phyloP scores from a whole-genome alignment of 441 rosid genomes.

The Gossypium davidsonii region DNA sequence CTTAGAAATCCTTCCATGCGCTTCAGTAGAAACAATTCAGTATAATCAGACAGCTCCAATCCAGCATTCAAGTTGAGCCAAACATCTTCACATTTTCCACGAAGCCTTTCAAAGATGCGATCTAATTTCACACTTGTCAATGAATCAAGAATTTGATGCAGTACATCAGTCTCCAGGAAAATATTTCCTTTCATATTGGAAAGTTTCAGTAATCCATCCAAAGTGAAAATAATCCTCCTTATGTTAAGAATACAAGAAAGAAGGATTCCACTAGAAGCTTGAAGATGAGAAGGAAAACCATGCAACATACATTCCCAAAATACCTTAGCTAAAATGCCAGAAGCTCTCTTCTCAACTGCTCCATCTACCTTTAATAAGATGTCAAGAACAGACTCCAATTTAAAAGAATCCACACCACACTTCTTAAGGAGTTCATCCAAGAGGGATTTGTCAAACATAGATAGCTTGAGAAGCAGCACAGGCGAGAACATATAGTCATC shows the following conservation, averaged over 20 bases:
- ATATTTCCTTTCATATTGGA: conserved; percentile 34
- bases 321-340: conserved; percentile 57
- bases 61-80: conserved; percentile 46
- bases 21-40: conserved; percentile 69
- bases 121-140: conserved; percentile 74
- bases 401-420: conserved; percentile 46
- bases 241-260: conserved; percentile 76
- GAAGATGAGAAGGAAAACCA: conserved; percentile 81
- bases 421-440: conserved; percentile 68
- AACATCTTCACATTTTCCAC: conserved; percentile 70
- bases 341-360: conserved; percentile 59
- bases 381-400: conserved; percentile 58
- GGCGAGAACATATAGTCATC: conserved; percentile 38
- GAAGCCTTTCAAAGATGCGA: conserved; percentile 61
- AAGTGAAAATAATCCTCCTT: conserved; percentile 52
- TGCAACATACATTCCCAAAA: conserved; percentile 85
- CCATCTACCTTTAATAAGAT: conserved; percentile 53
- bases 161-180: conserved; percentile 45
- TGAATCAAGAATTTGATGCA: conserved; percentile 55
- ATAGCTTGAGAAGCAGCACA: conserved; percentile 79
- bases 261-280: conserved; percentile 56
- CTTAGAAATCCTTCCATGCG: conserved; percentile 76
- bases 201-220: conserved; percentile 60
- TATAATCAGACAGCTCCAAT: conserved; percentile 48
- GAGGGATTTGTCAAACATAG: conserved; percentile 61